Conservation (phyloP, 176 grass and related monocot genomes). For the Aegilops sharonensis region DNA sequence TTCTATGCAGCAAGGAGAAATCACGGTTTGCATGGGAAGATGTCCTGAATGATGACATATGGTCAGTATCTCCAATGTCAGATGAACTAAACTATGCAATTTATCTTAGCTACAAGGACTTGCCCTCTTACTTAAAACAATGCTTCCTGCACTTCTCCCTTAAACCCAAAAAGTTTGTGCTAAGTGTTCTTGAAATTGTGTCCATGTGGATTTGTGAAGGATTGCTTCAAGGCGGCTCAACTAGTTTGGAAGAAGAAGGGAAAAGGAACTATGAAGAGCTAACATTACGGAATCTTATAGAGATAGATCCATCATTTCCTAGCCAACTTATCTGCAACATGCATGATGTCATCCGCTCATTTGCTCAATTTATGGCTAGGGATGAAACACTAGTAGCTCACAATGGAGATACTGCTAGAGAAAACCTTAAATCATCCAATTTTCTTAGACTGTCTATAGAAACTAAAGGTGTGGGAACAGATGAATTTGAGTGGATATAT, state of each 20-base stretch:
- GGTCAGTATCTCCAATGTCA: too few relatives aligned
- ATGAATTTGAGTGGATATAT: neutral
- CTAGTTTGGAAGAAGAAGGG: neutral
- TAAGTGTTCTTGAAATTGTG: neutral
- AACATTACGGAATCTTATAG: neutral
- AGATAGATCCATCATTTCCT: neutral
- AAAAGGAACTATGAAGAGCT: neutral
- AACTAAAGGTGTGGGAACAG: neutral
- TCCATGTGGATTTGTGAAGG: slow-evolving; percentile 2
- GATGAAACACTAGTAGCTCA: neutral
- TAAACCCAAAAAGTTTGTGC: neutral
- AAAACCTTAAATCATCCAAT: neutral
- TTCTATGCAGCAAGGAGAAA: too few relatives aligned
- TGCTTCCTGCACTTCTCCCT: too few relatives aligned
- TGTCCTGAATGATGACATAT: too few relatives aligned
- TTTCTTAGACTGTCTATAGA: neutral
- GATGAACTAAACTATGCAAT: too few relatives aligned
- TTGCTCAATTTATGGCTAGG: neutral
- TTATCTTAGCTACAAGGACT: too few relatives aligned
- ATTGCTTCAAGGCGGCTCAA: neutral
- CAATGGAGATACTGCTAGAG: neutral
- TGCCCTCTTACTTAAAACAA: too few relatives aligned
- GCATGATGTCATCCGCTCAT: neutral
- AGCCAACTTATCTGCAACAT: neutral
- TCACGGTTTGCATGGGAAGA: too few relatives aligned